Evolutionary conservation across 176 grass and related monocot species (phyloP), one percentile per base, ranked within the genome.

Genomic region (Rhynchospora breviuscula): DNA sequence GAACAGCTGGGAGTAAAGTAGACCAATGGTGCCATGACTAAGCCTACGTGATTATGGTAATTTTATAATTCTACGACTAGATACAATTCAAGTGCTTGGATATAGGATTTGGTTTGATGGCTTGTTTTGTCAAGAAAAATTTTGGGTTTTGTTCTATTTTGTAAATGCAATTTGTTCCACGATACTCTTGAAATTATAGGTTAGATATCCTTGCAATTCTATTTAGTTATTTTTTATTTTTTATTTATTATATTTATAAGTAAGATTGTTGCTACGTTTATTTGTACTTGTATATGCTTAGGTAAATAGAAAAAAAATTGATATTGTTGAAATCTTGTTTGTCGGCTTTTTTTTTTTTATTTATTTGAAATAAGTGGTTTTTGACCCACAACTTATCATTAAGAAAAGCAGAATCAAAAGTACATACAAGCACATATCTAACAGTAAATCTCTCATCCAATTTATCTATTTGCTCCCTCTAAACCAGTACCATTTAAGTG

Each of bases 1-100:
- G 90, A 57, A 66, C 67, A 58, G 82, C 49, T 79, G 63, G 29
- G n/a, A 79, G 57, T 81, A 81, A 43, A 81, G 46, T 56, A 74
- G 67, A 76, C 2, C 33, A 23, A 31, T 52, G 63, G 60, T 52
- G 45, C 57, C 23, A 77, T 56, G 49, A 54, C 49, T 77, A 77
- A 49, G 46, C 46, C n/a, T 49, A 31, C 49, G 48, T 29, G 47
- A n/a, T 77, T 54, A 4, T 54, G 73, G 73, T 77, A 56, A 17
- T 17, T 77, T 23, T 23, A 77, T 77, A 56, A 29, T 17, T 77
- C 73, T 23, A 56, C 73, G 23, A 56, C 4, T 54, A 26, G 11
- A 77, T 77, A 56, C 15, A 77, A 12, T 14, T 56, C 22, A 56
- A 54, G 51, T 77, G 22, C 73, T 29, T 21, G 23, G 7, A 56